Base-by-base conservation (phyloP, 1,139 yeast genomes). In the Sugiyamaella grinbergsii region DNA sequence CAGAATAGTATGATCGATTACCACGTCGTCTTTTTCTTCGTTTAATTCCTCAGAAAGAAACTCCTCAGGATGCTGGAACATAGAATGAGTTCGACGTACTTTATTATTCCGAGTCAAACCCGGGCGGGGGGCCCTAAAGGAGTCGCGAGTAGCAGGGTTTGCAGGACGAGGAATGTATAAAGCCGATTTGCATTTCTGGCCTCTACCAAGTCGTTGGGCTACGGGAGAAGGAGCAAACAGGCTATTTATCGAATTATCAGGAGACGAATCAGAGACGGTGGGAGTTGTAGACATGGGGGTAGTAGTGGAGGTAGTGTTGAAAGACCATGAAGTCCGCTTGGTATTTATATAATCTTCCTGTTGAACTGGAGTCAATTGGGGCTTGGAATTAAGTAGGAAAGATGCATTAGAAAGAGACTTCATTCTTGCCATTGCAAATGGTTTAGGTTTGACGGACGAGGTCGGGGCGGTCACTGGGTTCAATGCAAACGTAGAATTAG, bases 71-170 rank as follows among this genome's bases (percentile, higher is more conserved):
- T 68, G 66, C 51, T 80, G 83, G 62, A 76, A 81, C 85, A 83
- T 80, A 37, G 86, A 80, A 59, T 82, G 88, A 22, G 83, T 81
- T 53, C 89, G 73, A 50, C 89, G 71, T 51, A 78, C 77, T 58
- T 76, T 75, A 47, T 58, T 53, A 46, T 54, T 56, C 22, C 36
- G 55, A 19, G 26, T 45, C 38, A 43, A 56, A 53, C 40, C 51
- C 41, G 52, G 57, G 28, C 49, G 56, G 13, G 54, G 59, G 22
- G 55, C 47, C 43, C 54, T 48, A 44, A 46, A 53, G 13, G 55
- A 51, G 50, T 47, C 54, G 33, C 54, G 46, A 15, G 47, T 46
- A 49, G 33, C 28, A 36, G 41, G 38, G 18, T 41, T 22, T 16
- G 40, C 24, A 16, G 47, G 15, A 18, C 53, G 42, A 16, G 47